Base-by-base conservation (phyloP, 805 yeast genomes). In the Sporopachydermia lactativora region DNA sequence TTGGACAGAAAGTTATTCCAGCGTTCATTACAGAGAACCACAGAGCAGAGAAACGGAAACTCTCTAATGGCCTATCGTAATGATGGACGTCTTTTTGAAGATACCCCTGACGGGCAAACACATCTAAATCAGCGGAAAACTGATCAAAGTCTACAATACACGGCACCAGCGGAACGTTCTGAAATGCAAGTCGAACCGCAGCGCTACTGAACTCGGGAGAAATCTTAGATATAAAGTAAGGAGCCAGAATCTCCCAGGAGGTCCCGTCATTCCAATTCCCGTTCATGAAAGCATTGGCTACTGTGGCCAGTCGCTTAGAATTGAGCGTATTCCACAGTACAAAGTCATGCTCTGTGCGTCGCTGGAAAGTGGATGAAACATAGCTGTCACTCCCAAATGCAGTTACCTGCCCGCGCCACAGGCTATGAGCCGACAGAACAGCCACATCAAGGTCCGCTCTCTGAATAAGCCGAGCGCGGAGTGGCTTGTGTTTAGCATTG, bases 151-250 rank as follows among this genome's bases (percentile, higher is more conserved):
- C 31, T 8, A 24, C n/a, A 24, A 24, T 24, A n/a, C 31, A 24
- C 8, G 31, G n/a, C 13, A 24, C n/a, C n/a, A 24, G n/a, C 8
- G 31, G 31, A 24, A 24, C n/a, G n/a, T 24, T 8, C 31, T 24
- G 13, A 24, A 24, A 24, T 8, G 31, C 31, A 8, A 8, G 13
- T 39, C 41, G 18, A 31, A 19, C 37, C 52, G 51, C n/a, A 49
- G 48, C 37, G 44, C 48, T 42, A 48, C 51, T 13, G 49, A 48
- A 41, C 42, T 48, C 24, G 41, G 47, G 4, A 51, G 51, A n/a
- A 51, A 24, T 24, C n/a, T n/a, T 24, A 8, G 8, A 8, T n/a
- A 24, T 8, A n/a, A 24, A 24, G n/a, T 24, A 24, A n/a, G 31
- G 31, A n/a, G 31, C 31, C n/a, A 24, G 31, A 24, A 24, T 8